Evolutionary conservation across 2,329 filamentous ascomycete species (phyloP), one percentile per base, ranked within the genome.

Genomic region (Anthostomella pinea): DNA sequence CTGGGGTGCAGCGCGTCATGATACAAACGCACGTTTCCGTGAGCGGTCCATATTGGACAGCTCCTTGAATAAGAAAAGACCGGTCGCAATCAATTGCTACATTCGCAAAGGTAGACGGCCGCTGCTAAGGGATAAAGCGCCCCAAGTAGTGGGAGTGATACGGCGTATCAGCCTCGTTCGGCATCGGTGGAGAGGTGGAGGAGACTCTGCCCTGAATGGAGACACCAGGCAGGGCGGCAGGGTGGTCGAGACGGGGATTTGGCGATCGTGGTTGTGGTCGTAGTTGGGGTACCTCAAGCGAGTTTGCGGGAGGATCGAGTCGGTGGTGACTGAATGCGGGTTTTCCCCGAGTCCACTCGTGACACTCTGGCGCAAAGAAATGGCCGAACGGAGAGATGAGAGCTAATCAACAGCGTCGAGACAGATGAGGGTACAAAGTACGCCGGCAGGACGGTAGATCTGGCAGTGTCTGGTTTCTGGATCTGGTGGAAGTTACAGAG

Each of bases 11-110:
- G 19, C n/a, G n/a, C n/a, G n/a, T n/a, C 6, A 13, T 20, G 30
- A 30, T 36, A 31, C 30, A 23, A 27, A 60, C 75, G 51, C 50
- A 82, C 79, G 76, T 69, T 80, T 80, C 60, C 75, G 77, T 65
- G 69, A 68, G 67, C 79, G 78, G 71, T 82, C 77, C 79, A 83
- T 83, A 54, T 48, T 59, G 62, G 64, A 67, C 58, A 62, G 64
- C 56, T 53, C 52, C 52, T 56, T 52, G 48, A 57, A 28, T 53
- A 52, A 55, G 48, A 57, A 43, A 45, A 48, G 25, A 38, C 43
- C 33, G 20, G 38, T 45, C 27, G 18, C 31, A 35, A 31, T 35
- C 53, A 55, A 58, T 56, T 54, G 63, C 68, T 69, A 72, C 71
- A 73, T 74, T 65, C 70, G 69, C 54, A 48, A 54, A 55, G 46